Evolutionary conservation across 2,329 filamentous ascomycete species (phyloP).

Genomic region (Lomentospora prolificans): DNA sequence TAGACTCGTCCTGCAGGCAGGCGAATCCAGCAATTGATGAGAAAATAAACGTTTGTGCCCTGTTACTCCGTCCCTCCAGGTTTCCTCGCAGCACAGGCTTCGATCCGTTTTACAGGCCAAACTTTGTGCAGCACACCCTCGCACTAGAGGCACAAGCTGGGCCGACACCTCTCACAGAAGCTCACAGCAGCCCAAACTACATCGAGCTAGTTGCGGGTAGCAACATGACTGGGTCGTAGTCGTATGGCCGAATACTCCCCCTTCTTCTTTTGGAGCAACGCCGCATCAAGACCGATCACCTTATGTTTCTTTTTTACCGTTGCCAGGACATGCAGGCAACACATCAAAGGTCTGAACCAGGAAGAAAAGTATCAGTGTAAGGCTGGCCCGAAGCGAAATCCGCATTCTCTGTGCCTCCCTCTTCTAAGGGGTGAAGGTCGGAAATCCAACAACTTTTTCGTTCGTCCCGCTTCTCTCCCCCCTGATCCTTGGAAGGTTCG

Average conservation of each 20-base stretch:
- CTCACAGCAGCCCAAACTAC: neutral
- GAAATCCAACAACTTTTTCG: no score
- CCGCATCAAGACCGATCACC: slow-evolving; percentile 1
- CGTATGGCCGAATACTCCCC: slow-evolving; percentile 1
- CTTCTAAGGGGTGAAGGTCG: no score
- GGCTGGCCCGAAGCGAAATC: no score
- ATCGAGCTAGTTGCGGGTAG: neutral
- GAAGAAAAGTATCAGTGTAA: neutral
- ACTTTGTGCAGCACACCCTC: no score
- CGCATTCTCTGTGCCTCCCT: no score
- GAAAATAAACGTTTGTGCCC: no score
- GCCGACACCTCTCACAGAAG: no score
- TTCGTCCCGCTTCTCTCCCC: neutral
- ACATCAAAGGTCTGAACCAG: no score
- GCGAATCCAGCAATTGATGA: neutral
- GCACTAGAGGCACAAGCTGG: no score
- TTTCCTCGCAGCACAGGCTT: no score
- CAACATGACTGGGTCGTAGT: neutral
- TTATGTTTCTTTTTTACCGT: neutral
- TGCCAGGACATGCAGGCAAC: neutral
- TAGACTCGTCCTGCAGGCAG: neutral
- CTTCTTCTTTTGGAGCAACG: neutral
- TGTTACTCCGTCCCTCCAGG: no score
- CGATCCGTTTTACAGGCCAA: no score
- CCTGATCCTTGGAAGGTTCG: neutral